These are phyloP conservation scores for Kappamyces sp. DNA, from an alignment of 192 early-diverging fungal genomes.

Conservation along the genomic window DNA sequence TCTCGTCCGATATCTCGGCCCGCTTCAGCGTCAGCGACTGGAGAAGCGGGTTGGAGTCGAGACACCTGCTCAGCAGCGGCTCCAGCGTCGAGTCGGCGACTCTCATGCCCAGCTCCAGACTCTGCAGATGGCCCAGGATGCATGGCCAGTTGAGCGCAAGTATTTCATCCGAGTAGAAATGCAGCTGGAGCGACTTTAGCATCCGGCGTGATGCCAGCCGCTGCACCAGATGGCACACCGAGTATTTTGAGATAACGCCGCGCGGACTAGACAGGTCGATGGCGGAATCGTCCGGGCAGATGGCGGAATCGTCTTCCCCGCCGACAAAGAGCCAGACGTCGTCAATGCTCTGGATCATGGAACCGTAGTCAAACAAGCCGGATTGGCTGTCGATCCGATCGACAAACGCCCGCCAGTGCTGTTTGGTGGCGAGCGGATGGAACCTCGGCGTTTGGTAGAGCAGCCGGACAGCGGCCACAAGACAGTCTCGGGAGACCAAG, in stretches of 20 bases:
- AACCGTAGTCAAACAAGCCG: conserved; percentile 13
- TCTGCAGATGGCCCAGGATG: background rate
- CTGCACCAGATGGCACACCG: conserved; percentile 2
- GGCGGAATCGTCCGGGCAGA: background rate
- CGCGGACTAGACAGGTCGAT: background rate
- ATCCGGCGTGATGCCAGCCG: background rate
- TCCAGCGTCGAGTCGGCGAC: conserved; percentile 9
- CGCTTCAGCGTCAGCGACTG: conserved; percentile 2
- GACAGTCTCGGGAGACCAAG: background rate
- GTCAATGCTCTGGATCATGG: conserved; percentile 17
- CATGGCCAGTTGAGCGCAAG: conserved; percentile 4
- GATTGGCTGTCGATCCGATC: conserved; percentile 1
- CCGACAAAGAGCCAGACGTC: conserved; percentile 29
- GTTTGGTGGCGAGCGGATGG: conserved; percentile 8
- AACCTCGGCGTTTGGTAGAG: conserved; percentile 8
- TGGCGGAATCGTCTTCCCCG: conserved; percentile 17
- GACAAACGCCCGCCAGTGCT: conserved; percentile 5
- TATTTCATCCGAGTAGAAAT: conserved; percentile 9
- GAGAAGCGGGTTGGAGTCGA: background rate
- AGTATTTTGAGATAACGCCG: conserved; percentile 1
- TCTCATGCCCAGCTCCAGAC: conserved; percentile 9
- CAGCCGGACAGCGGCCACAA: conserved; percentile 4
- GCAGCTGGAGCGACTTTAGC: background rate
- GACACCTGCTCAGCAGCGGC: background rate
- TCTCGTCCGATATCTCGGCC: conserved; percentile 10